These are phyloP conservation scores for Solanum chacoense DNA, from an alignment of 305 asterid species.

Conservation along the genomic window DNA sequence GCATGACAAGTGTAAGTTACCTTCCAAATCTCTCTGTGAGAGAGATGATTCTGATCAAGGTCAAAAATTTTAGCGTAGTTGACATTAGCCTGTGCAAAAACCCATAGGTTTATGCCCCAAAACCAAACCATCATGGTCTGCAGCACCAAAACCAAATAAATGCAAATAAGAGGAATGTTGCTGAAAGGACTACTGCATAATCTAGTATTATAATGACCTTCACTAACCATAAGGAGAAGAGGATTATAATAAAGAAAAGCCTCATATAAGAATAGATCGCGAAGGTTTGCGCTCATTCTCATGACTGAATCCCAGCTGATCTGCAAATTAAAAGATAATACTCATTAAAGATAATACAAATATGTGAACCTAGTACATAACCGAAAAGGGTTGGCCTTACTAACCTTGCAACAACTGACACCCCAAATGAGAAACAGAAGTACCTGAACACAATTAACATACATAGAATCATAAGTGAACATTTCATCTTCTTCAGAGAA, in stretches of 20 bases:
- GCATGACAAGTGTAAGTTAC: constrained; percentile 19
- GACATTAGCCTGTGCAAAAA: constrained; percentile 63
- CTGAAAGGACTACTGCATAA: background rate
- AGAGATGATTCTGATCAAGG: constrained; percentile 85
- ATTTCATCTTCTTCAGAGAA: background rate
- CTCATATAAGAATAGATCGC: constrained; percentile 87
- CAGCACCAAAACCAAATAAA: constrained; percentile 17
- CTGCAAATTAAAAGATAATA: constrained; percentile 30
- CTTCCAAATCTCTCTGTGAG: constrained; percentile 94
- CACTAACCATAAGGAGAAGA: constrained; percentile 93
- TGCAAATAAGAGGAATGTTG: constrained; percentile 3
- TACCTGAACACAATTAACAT: constrained; percentile 37
- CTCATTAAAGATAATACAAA: background rate
- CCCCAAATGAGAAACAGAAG: constrained; percentile 82
- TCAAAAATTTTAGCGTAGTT: constrained; percentile 84
- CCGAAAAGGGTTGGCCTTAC: constrained; percentile 15
- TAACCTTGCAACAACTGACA: constrained; percentile 81
- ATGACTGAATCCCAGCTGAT: constrained; percentile 97
- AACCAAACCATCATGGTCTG: constrained; percentile 97
- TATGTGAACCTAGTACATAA: background rate
- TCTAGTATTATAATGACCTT: constrained; percentile 7
- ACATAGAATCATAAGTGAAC: constrained; percentile 6
- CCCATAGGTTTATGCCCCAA: constrained; percentile 95
- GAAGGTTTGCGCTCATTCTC: constrained; percentile 93
- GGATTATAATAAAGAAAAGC: constrained; percentile 98